Evolutionary conservation across 768 basidiomycete species (phyloP), one percentile per base, ranked within the genome.

Genomic region (Suillus placidus): DNA sequence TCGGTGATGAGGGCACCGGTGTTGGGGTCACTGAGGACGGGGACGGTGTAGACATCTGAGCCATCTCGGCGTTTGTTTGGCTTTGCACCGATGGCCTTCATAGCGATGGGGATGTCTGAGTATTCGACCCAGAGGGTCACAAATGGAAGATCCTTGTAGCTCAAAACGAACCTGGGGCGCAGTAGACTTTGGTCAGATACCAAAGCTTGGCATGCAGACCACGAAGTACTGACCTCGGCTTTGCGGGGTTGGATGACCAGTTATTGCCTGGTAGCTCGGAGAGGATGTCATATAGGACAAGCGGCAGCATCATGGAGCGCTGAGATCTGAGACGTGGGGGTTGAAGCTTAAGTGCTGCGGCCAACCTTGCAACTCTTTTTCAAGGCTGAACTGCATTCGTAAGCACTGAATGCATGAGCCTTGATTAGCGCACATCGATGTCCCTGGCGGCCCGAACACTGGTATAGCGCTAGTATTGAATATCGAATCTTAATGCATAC

Each of bases 181-280:
- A 45, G 14, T 58, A 66, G 4, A 40, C 8, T 49, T n/a, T 30
- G 3, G 16, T 51, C 6, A 30, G 30, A 14, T 37, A 30, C 35
- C 6, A 13, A 52, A 45, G 30, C n/a, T 20, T 37, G 0, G 4
- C 6, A 66, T 64, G 12, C 1, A 69, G 30, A 13, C 8, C 16
- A 52, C 10, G 5, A 49, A 18, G 3, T 37, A 18, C 35, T 32
- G 16, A 78, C 82, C 81, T 80, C 34, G 79, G 70, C 64, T 75
- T 83, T 66, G 73, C 77, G 6, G 77, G 70, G 58, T 81, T 83
- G 8, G 77, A 75, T 1, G 81, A 75, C 78, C 78, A 81, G 3
- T 20, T 66, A 20, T 72, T 74, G 4, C 70, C 73, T 0, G 77
- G 73, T 7, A 74, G 62, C 9, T 72, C 72, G 43, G 73, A 78